These are phyloP conservation scores for Quercus parvula DNA, from an alignment of 306 rosid genomes.

Conservation along the genomic window DNA sequence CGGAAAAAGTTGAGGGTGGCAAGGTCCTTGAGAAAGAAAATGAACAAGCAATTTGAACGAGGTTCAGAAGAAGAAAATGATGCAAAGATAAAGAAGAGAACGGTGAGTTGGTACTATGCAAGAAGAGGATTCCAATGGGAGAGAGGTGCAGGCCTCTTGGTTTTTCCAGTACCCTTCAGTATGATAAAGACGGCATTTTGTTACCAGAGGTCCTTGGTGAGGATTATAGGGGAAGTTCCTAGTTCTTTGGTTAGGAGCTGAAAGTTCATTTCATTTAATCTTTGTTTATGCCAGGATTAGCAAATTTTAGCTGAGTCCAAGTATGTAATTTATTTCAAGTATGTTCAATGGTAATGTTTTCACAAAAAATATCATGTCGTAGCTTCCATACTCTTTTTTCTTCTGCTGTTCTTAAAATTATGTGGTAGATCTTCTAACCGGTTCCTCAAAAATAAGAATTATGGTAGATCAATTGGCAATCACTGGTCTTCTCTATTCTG, in stretches of 20 bases:
- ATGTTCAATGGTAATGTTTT: no score
- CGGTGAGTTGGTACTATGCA: slow-evolving; percentile 31
- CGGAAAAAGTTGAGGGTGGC: neutral
- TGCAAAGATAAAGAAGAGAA: neutral
- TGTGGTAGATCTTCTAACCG: no score
- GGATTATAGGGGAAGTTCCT: neutral
- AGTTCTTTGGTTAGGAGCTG: neutral
- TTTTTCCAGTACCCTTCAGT: slow-evolving; percentile 37
- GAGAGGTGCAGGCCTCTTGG: slow-evolving; percentile 54
- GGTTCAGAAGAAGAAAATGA: neutral
- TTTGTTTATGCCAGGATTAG: no score
- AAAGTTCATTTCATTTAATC: no score
- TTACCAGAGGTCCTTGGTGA: slow-evolving; percentile 26
- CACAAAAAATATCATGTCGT: no score
- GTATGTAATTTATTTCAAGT: no score
- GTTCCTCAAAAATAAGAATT: no score
- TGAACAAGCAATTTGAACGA: neutral
- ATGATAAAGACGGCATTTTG: slow-evolving; percentile 32
- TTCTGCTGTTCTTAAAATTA: no score
- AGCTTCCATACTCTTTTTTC: no score
- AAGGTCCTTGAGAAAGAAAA: slow-evolving; percentile 18
- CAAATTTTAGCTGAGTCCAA: no score
- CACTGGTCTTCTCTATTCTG: no score
- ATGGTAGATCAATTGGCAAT: no score
- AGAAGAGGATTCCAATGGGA: slow-evolving; percentile 75